Conservation (phyloP, 169 alveolate species). For the Plasmodium inui region DNA sequence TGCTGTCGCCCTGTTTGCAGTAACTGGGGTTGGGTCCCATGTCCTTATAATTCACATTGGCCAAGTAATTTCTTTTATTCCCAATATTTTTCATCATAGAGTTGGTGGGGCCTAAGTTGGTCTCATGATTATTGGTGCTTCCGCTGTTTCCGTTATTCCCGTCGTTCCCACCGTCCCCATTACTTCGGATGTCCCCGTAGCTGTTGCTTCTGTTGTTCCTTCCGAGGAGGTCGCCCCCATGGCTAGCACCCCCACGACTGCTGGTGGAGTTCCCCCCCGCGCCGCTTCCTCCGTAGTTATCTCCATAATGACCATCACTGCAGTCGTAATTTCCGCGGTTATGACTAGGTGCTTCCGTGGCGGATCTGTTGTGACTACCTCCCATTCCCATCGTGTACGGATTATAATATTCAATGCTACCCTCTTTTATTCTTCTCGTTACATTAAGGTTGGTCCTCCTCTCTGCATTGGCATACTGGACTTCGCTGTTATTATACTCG, state of each 20-base stretch:
- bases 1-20: not conserved
- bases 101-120: not conserved
- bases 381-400: not conserved
- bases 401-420: not conserved
- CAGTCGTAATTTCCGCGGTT: not conserved
- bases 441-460: not conserved
- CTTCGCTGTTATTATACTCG: not conserved
- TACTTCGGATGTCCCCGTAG: not conserved
- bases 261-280: not conserved
- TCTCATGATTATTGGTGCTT: not conserved
- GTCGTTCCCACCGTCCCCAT: not conserved
- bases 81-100: not conserved
- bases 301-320: not conserved
- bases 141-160: not conserved
- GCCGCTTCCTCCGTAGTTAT: not conserved
- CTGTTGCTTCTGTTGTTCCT: not conserved
- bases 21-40: not conserved
- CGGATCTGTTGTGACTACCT: not conserved
- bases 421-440: not conserved
- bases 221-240: not conserved
- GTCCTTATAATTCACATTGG: not conserved
- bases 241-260: not conserved
- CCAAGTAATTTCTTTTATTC: not conserved
- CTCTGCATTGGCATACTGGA: not conserved
- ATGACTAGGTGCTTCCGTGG: not conserved